Conservation (phyloP, 2,329 filamentous ascomycete species). For the Venturia effusa region DNA sequence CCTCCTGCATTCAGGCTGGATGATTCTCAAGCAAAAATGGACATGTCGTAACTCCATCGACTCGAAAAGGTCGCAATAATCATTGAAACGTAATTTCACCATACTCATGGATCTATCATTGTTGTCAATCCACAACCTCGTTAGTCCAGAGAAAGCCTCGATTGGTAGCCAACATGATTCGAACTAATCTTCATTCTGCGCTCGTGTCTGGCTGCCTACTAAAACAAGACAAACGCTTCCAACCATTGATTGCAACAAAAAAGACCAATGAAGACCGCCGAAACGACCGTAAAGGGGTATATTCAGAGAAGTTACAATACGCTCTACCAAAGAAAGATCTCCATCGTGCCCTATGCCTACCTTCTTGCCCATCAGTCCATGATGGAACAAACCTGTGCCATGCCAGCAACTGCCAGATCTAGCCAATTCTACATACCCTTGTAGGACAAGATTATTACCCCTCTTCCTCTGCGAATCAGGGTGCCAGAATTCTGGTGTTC, state of each 20-base stretch:
- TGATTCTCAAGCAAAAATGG: background rate
- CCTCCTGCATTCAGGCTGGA: no score
- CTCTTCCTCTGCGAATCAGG: background rate
- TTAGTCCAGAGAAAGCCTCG: no score
- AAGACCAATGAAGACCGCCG: background rate
- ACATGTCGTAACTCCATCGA: no score
- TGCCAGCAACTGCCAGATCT: background rate
- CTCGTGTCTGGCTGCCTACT: no score
- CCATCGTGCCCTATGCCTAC: background rate
- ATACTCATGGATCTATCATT: no score
- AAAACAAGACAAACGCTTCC: background rate
- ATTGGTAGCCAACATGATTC: no score
- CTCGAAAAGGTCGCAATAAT: no score
- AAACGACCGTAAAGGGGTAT: slow-evolving; percentile 5
- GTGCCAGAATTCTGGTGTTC: background rate
- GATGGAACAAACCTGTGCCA: background rate
- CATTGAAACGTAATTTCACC: no score
- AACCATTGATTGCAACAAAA: background rate
- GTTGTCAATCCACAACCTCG: no score
- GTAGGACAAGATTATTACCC: background rate
- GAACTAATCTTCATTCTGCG: no score
- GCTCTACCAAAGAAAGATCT: background rate
- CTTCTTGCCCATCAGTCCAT: background rate
- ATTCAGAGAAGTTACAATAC: background rate
- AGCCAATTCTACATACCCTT: background rate